Conservation (phyloP, 495 filamentous ascomycete genomes). For the Penicillium atrosanguineum region DNA sequence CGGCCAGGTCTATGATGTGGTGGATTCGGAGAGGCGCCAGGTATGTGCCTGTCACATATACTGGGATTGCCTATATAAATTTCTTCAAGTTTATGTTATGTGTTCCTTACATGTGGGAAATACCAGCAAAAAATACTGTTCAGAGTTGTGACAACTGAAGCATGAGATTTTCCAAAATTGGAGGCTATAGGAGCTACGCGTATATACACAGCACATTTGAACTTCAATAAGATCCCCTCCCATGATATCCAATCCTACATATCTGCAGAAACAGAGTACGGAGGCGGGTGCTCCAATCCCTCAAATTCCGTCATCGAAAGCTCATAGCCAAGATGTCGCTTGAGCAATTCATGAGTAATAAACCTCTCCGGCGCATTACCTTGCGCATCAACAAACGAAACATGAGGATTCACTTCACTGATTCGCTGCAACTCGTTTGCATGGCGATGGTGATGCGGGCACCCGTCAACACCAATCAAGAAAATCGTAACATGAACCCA, state of each 20-base stretch:
- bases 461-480: conserved; percentile 48
- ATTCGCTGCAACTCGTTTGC: conserved; percentile 48
- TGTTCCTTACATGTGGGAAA: no score
- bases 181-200: no score
- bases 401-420: conserved; percentile 45
- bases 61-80: no score
- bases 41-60: no score
- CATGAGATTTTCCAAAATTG: no score
- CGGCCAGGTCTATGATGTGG: no score
- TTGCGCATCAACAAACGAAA: conserved; percentile 50
- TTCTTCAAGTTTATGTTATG: no score
- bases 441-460: conserved; percentile 48
- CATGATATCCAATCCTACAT: background rate
- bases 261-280: background rate
- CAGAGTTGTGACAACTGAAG: no score
- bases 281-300: conserved; percentile 17
- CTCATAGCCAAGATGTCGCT: conserved; percentile 46
- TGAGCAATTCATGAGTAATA: conserved; percentile 47
- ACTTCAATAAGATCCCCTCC: background rate
- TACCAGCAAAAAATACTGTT: no score
- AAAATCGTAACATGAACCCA: conserved; percentile 52
- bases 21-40: no score
- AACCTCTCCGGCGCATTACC: conserved; percentile 46
- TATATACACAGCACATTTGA: no score
- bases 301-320: conserved; percentile 43